Percentiles rank a stretch among this genome's conserved stretches.
Evolutionary conservation across 306 rosid genomes (phyloP).

Genomic region (Trichosanthes truncata): DNA sequence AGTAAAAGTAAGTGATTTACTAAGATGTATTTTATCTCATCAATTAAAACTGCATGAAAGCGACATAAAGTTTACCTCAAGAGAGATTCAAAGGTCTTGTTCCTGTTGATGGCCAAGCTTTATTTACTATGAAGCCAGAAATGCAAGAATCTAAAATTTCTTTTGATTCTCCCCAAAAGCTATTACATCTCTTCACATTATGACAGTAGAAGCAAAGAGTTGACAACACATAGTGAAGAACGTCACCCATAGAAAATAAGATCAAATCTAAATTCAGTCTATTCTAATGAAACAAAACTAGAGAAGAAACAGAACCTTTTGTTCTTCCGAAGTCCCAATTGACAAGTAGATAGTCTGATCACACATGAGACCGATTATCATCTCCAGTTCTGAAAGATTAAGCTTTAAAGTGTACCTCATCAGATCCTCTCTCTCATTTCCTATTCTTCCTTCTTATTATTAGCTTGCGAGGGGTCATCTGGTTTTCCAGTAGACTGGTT

Average conservation of each 20-base stretch:
- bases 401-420: not conserved
- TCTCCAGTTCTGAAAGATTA: not conserved
- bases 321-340: not conserved
- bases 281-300: not conserved
- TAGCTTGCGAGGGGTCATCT: conserved; percentile 31
- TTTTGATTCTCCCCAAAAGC: not conserved
- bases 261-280: not conserved
- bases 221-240: not conserved
- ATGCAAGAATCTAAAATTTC: not conserved
- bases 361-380: not conserved
- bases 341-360: not conserved
- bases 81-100: too few relatives aligned
- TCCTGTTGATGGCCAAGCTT: too few relatives aligned
- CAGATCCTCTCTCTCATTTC: not conserved
- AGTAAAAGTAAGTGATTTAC: too few relatives aligned
- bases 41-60: too few relatives aligned
- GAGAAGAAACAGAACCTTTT: not conserved
- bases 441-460: conserved; percentile 52
- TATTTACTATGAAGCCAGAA: too few relatives aligned
- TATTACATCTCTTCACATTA: not conserved
- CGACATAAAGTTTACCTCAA: too few relatives aligned
- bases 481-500: conserved; percentile 27
- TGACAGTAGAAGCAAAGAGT: not conserved
- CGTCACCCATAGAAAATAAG: not conserved
- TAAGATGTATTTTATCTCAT: too few relatives aligned